phyloP scores from a whole-genome alignment of 2,329 filamentous ascomycete species.

The Fusarium sp. region DNA sequence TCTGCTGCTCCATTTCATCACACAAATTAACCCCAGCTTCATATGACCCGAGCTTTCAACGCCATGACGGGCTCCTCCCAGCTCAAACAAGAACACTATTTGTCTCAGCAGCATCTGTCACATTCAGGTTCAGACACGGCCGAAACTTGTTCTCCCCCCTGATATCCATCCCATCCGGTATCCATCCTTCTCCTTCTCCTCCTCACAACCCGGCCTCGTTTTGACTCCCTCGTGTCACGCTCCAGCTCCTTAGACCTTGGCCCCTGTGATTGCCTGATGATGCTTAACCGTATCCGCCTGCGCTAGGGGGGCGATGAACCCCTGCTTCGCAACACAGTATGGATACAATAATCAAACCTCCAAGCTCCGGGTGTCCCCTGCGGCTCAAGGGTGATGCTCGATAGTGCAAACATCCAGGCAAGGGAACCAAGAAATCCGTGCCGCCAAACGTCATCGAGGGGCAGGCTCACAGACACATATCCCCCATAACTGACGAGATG shows the following conservation, averaged over 20 bases:
- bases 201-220: slow-evolving; percentile 8
- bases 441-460: slow-evolving; percentile 44
- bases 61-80: slow-evolving; percentile 8
- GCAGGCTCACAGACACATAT: slow-evolving; percentile 19
- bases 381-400: slow-evolving; percentile 21
- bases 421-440: slow-evolving; percentile 19
- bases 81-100: slow-evolving; percentile 13
- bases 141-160: slow-evolving; percentile 33
- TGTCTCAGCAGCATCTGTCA: slow-evolving; percentile 9
- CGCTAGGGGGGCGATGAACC: slow-evolving; percentile 34
- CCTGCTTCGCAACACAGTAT: slow-evolving; percentile 33
- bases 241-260: slow-evolving; percentile 17
- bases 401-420: slow-evolving; percentile 17
- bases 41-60: slow-evolving; percentile 23
- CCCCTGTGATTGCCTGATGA: slow-evolving; percentile 35
- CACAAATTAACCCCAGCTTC: slow-evolving; percentile 7
- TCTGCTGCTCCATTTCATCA: slow-evolving; percentile 4
- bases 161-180: background rate
- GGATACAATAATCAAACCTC: slow-evolving; percentile 29
- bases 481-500: slow-evolving; percentile 16
- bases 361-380: slow-evolving; percentile 28
- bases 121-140: slow-evolving; percentile 24
- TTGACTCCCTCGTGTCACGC: slow-evolving; percentile 32
- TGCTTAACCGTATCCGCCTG: slow-evolving; percentile 41
- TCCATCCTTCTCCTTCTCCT: background rate